phyloP scores from a whole-genome alignment of 805 yeast genomes.

The Saturnispora kantuleensis region DNA sequence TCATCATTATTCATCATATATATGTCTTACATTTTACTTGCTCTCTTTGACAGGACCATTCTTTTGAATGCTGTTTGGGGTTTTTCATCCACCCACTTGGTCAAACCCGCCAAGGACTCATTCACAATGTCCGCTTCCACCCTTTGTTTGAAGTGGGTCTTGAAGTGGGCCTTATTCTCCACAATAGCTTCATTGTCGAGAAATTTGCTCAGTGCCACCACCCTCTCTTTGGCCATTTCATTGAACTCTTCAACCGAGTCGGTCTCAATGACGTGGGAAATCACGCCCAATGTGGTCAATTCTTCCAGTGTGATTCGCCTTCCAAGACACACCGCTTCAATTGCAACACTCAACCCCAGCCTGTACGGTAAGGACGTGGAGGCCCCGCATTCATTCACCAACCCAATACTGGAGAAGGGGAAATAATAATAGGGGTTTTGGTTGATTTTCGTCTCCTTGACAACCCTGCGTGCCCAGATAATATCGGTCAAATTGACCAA shows the following conservation, averaged over 20 bases:
- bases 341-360: conserved; percentile 62
- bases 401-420: conserved; percentile 76
- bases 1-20: conserved; percentile 19
- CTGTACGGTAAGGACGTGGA: conserved; percentile 59
- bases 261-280: conserved; percentile 46
- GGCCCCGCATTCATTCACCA: conserved; percentile 75
- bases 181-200: conserved; percentile 37
- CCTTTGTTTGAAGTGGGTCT: conserved; percentile 22
- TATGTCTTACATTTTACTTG: conserved; percentile 18
- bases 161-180: conserved; percentile 37
- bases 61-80: conserved; percentile 47
- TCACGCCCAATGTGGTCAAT: conserved; percentile 46
- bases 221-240: conserved; percentile 26
- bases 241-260: conserved; percentile 34
- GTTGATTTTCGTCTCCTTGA: background rate
- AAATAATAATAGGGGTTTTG: conserved; percentile 37
- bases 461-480: conserved; percentile 38
- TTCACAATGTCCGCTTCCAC: conserved; percentile 45
- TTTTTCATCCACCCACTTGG: conserved; percentile 59
- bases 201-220: conserved; percentile 29
- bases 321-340: conserved; percentile 63
- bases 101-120: conserved; percentile 62
- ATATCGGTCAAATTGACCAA: conserved; percentile 69
- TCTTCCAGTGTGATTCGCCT: conserved; percentile 55
- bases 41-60: conserved; percentile 8